Percentiles rank a stretch among this genome's conserved stretches.
Conservation (phyloP, 169 alveolate species). For the Eimeria acervulina region DNA sequence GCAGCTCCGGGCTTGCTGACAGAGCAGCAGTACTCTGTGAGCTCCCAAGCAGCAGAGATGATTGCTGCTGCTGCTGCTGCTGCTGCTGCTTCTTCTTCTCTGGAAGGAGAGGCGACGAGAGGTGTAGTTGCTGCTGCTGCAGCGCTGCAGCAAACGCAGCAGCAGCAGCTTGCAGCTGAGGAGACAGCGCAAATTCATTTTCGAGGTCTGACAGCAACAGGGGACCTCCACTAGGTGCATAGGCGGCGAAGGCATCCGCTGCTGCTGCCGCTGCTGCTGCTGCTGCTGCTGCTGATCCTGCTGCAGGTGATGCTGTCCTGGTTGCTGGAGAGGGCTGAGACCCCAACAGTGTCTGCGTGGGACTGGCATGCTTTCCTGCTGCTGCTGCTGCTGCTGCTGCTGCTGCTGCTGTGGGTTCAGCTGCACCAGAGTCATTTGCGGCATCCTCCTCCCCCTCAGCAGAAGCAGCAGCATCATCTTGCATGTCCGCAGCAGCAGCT, state of each 20-base stretch:
- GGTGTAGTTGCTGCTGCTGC: too few relatives aligned
- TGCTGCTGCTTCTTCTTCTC: not conserved
- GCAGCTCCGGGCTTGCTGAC: not conserved
- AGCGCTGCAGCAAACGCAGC: too few relatives aligned
- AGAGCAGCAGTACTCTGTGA: constrained; percentile 11
- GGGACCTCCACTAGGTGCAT: too few relatives aligned
- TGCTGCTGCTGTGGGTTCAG: not conserved
- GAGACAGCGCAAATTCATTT: too few relatives aligned
- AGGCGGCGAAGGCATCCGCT: not conserved
- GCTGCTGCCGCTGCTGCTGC: constrained; percentile 1
- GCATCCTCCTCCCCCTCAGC: not conserved
- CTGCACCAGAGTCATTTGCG: not conserved
- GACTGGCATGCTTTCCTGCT: not conserved
- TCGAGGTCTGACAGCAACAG: too few relatives aligned
- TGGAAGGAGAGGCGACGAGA: not conserved
- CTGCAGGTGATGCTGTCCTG: not conserved
- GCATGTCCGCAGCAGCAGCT: not conserved
- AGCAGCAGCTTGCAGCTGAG: too few relatives aligned
- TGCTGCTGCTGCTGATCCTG: not conserved
- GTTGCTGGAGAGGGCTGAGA: too few relatives aligned
- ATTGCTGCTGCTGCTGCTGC: constrained; percentile 8
- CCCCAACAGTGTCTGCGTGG: not conserved
- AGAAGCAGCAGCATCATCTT: not conserved
- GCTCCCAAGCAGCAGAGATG: constrained; percentile 2
- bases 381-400: not conserved